A percentile compares a stretch with the other conserved stretches of the same genome.
Conservation (phyloP, 2,329 filamentous ascomycete genomes). For the Neopestalotiopsis sp. region DNA sequence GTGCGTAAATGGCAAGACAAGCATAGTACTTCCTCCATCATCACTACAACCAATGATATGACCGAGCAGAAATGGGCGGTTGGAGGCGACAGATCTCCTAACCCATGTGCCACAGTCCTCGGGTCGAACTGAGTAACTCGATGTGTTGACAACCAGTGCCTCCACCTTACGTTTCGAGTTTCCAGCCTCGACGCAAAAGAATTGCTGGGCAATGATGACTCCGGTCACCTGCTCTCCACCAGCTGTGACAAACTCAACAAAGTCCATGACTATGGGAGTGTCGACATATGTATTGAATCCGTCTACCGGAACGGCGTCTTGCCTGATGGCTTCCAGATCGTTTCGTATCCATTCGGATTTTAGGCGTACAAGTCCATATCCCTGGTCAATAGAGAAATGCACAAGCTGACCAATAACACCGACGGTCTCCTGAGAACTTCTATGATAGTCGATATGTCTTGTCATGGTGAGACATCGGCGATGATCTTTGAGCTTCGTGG, state of each 20-base stretch:
- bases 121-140: conserved; percentile 21
- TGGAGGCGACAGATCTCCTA: conserved; percentile 21
- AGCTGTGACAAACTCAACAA: conserved; percentile 23
- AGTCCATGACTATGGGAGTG: conserved; percentile 22
- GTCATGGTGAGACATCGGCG: conserved; percentile 16
- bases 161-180: conserved; percentile 11
- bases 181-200: conserved; percentile 18
- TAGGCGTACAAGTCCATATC: conserved; percentile 22
- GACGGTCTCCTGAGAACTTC: conserved; percentile 16
- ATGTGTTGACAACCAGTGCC: conserved; percentile 21
- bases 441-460: conserved; percentile 16
- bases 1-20: conserved; percentile 19
- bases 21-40: conserved; percentile 17
- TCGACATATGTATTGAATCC: conserved; percentile 18
- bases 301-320: conserved; percentile 20
- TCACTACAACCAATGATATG: conserved; percentile 22
- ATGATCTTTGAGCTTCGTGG: conserved; percentile 19
- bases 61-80: conserved; percentile 21
- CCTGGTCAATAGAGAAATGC: conserved; percentile 22
- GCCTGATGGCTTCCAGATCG: conserved; percentile 18
- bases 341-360: conserved; percentile 17
- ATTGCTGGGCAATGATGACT: conserved; percentile 18
- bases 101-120: conserved; percentile 24
- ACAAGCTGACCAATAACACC: conserved; percentile 20
- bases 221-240: conserved; percentile 23